Conservation (phyloP, 371 early-diverging fungal species). For the Mucor plumbeus region DNA sequence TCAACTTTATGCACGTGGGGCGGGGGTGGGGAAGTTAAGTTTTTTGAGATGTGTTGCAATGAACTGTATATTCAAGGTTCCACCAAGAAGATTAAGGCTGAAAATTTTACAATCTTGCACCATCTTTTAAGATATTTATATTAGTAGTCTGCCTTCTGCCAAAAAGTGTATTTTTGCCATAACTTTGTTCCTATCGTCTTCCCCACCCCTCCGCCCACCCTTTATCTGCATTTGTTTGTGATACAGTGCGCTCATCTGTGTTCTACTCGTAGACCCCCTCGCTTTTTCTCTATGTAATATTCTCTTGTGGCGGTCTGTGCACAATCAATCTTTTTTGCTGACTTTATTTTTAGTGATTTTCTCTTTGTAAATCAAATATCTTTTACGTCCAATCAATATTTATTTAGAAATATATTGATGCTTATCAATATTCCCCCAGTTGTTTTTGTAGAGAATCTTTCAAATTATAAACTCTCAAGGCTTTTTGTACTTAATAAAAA, state of each 20-base stretch:
- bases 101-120: not conserved
- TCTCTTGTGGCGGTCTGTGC: slow-evolving; percentile 6
- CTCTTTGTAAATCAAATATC: too few species aligned
- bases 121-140: not conserved
- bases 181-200: not conserved
- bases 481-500: too few species aligned
- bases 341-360: too few species aligned
- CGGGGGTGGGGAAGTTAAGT: not conserved
- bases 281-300: not conserved
- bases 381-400: too few species aligned
- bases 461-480: too few species aligned
- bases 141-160: too few species aligned
- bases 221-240: not conserved
- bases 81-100: slow-evolving; percentile 3
- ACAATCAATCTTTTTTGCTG: not conserved
- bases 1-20: slow-evolving; percentile 1
- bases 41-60: not conserved
- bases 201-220: not conserved
- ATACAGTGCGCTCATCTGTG: slow-evolving; percentile 12
- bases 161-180: not conserved
- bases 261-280: not conserved
- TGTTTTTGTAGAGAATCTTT: too few species aligned
- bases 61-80: not conserved
- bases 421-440: too few species aligned
- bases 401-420: too few species aligned